A percentile compares a stretch with the other conserved stretches of the same genome.
These are phyloP conservation scores for Penicillium palitans DNA, from an alignment of 2,329 filamentous ascomycete species.

Conservation along the genomic window DNA sequence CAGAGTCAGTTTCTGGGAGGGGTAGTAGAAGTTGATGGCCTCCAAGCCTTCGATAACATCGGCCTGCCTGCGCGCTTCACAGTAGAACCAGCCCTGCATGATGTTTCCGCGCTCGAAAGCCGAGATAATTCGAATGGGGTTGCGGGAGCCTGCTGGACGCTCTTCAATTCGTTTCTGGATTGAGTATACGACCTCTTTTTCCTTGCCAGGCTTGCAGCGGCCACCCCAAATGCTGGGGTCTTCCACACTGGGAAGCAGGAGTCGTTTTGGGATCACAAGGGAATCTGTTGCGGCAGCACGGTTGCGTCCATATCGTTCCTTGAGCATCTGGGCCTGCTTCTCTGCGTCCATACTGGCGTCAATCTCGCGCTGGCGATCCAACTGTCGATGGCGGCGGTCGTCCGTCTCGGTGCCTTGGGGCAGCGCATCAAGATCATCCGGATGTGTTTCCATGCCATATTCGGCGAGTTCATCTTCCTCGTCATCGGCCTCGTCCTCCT, in stretches of 20 bases:
- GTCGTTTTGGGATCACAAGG: conserved; percentile 76
- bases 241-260: conserved; percentile 88
- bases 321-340: conserved; percentile 82
- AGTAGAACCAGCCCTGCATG: conserved; percentile 94
- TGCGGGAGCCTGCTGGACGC: conserved; percentile 67
- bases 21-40: conserved; percentile 84
- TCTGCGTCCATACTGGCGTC: conserved; percentile 89
- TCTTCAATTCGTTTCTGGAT: conserved; percentile 90
- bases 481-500: conserved; percentile 84
- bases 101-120: conserved; percentile 86
- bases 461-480: conserved; percentile 85
- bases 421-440: conserved; percentile 79
- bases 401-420: conserved; percentile 76
- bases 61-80: conserved; percentile 83
- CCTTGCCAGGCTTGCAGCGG: conserved; percentile 91
- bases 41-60: conserved; percentile 83
- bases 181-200: conserved; percentile 82
- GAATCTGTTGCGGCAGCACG: conserved; percentile 68
- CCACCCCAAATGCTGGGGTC: conserved; percentile 96
- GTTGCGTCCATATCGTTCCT: conserved; percentile 83
- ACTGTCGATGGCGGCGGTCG: conserved; percentile 87
- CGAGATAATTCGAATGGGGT: conserved; percentile 79
- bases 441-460: conserved; percentile 85
- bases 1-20: conserved; percentile 78
- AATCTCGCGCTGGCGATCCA: conserved; percentile 87